These are phyloP conservation scores for Dalbergia oliveri DNA, from an alignment of 306 rosid genomes.

Conservation along the genomic window DNA sequence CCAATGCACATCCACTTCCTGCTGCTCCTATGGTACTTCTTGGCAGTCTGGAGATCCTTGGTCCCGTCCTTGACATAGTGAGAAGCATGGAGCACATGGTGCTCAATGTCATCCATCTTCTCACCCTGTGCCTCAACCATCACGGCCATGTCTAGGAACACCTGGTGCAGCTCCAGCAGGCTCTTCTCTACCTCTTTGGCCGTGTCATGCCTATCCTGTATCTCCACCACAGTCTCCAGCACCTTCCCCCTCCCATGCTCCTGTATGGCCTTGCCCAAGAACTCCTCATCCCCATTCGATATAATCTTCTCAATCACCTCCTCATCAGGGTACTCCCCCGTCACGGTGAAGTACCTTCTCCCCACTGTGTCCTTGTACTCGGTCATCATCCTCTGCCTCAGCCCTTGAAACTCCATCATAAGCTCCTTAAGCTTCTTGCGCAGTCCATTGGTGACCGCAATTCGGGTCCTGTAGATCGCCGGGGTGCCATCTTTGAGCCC, in stretches of 20 bases:
- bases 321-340: slow-evolving; percentile 75
- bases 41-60: slow-evolving; percentile 65
- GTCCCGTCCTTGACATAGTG: slow-evolving; percentile 81
- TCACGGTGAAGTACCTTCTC: slow-evolving; percentile 77
- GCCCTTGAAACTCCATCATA: slow-evolving; percentile 88
- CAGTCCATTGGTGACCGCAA: slow-evolving; percentile 78
- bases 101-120: slow-evolving; percentile 91
- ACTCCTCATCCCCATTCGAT: slow-evolving; percentile 66
- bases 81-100: slow-evolving; percentile 77
- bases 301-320: slow-evolving; percentile 89
- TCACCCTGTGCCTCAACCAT: slow-evolving; percentile 97
- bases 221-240: slow-evolving; percentile 86
- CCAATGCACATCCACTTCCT: slow-evolving; percentile 86
- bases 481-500: slow-evolving; percentile 70
- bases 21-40: slow-evolving; percentile 61
- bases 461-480: slow-evolving; percentile 69
- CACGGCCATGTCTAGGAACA: slow-evolving; percentile 92
- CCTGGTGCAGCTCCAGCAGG: slow-evolving; percentile 81
- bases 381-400: slow-evolving; percentile 82
- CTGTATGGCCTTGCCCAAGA: slow-evolving; percentile 64
- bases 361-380: slow-evolving; percentile 88
- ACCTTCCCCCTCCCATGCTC: slow-evolving; percentile 88
- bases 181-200: slow-evolving; percentile 87
- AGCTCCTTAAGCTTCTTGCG: slow-evolving; percentile 80
- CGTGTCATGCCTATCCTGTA: slow-evolving; percentile 78